Evolutionary conservation across 1,284 basidiomycete species (phyloP).

Genomic region (Malassezia arunalokei): DNA sequence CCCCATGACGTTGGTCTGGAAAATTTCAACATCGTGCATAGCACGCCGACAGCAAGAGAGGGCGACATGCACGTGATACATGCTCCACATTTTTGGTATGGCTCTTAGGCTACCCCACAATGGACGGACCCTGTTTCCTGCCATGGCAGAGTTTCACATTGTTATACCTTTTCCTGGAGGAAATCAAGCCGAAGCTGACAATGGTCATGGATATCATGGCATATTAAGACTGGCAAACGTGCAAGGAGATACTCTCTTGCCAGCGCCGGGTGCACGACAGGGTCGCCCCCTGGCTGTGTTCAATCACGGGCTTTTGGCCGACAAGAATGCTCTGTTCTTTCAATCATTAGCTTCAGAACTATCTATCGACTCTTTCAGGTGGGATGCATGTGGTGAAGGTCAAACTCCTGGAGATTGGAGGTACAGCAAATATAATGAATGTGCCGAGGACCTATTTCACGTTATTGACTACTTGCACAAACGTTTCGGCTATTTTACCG

Average conservation of each 20-base stretch:
- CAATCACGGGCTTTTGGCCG: constrained; percentile 9
- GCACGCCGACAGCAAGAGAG: no score
- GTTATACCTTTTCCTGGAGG: constrained; percentile 8
- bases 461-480: constrained; percentile 4
- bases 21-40: no score
- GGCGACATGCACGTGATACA: no score
- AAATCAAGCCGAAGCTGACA: neutral
- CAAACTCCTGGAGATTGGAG: constrained; percentile 9
- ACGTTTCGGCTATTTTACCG: constrained; percentile 9
- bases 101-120: no score
- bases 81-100: no score
- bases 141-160: constrained; percentile 2
- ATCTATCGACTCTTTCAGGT: constrained; percentile 12
- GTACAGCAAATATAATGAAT: constrained; percentile 1
- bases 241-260: neutral
- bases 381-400: constrained; percentile 11
- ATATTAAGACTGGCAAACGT: neutral
- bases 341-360: constrained; percentile 1
- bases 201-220: neutral
- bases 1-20: constrained; percentile 23
- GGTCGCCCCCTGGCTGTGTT: constrained; percentile 9
- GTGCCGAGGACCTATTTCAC: constrained; percentile 1
- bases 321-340: constrained; percentile 15
- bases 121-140: neutral
- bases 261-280: neutral